phyloP scores from a whole-genome alignment of 305 asterid species.

The Withania somnifera region DNA sequence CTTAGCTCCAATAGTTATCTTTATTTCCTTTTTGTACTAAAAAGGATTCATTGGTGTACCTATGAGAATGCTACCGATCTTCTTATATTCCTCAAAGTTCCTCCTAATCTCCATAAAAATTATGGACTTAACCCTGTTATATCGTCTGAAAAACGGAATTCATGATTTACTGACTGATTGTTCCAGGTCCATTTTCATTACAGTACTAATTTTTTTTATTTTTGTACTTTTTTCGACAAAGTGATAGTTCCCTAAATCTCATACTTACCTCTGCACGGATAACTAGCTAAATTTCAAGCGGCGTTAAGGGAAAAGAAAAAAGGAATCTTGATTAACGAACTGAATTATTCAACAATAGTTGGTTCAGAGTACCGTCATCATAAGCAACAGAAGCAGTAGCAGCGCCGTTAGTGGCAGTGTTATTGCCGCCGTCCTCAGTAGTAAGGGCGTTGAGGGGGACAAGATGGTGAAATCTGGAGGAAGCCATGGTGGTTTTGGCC shows the following conservation, averaged over 20 bases:
- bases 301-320: background rate
- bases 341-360: background rate
- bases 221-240: background rate
- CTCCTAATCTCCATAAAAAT: background rate
- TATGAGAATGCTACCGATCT: background rate
- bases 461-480: constrained; percentile 28
- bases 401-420: constrained; percentile 37
- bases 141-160: background rate
- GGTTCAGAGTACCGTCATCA: constrained; percentile 30
- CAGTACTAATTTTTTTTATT: background rate
- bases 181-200: background rate
- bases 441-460: constrained; percentile 31
- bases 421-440: constrained; percentile 36
- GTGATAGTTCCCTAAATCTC: background rate
- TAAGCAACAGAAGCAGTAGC: constrained; percentile 18
- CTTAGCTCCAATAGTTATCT: background rate
- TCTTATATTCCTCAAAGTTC: background rate
- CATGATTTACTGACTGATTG: background rate
- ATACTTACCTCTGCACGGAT: background rate
- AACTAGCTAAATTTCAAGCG: background rate
- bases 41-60: background rate
- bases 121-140: background rate
- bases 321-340: no score
- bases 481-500: constrained; percentile 17
- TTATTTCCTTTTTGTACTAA: background rate